A percentile compares a stretch with the other conserved stretches of the same genome.
Conservation (phyloP, 192 early-diverging fungal species). For the Rhizoclosmatium globosum region DNA sequence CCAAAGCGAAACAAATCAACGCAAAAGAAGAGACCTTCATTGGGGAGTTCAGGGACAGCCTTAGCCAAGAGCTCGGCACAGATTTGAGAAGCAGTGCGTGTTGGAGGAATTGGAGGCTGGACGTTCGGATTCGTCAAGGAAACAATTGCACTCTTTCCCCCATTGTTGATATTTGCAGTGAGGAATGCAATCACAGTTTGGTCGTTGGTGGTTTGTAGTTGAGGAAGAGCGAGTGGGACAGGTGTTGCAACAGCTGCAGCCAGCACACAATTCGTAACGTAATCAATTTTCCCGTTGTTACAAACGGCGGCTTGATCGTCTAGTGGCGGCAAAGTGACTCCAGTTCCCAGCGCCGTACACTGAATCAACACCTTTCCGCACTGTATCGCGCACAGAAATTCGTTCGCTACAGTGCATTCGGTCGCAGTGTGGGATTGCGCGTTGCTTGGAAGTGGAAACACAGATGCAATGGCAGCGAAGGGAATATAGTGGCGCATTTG, state of each 20-base stretch:
- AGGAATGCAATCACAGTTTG: constrained; percentile 15
- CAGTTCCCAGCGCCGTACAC: constrained; percentile 11
- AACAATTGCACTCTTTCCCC: constrained; percentile 17
- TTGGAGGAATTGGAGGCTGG: constrained; percentile 17
- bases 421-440: constrained; percentile 1
- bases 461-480: neutral
- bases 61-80: constrained; percentile 20
- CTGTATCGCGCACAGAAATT: constrained; percentile 11
- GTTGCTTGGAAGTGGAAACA: neutral
- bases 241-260: neutral
- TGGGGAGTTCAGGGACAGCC: constrained; percentile 1
- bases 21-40: constrained; percentile 28
- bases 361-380: constrained; percentile 22
- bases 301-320: constrained; percentile 10
- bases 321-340: neutral
- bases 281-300: constrained; percentile 17
- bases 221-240: neutral
- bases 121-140: constrained; percentile 22
- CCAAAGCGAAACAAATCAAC: constrained; percentile 22
- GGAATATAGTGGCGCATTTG: neutral
- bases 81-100: constrained; percentile 22
- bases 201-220: neutral
- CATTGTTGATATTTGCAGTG: constrained; percentile 1
- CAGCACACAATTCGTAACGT: neutral
- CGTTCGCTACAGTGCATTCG: neutral